Percentiles rank a stretch among this genome's conserved stretches.
phyloP scores from a whole-genome alignment of 2,329 filamentous ascomycete genomes.

The Elsinoe ampelina region DNA sequence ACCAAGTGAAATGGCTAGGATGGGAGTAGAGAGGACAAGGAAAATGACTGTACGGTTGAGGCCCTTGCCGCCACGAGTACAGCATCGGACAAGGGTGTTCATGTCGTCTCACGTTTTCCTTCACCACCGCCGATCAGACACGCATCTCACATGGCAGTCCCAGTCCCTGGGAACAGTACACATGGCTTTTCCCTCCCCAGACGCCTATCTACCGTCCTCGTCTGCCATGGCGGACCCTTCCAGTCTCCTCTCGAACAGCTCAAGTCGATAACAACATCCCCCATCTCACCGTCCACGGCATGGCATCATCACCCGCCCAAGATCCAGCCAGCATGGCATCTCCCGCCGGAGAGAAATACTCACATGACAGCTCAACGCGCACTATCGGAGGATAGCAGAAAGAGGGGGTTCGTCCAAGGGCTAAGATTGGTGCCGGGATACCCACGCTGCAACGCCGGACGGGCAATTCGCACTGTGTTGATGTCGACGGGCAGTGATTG shows the following conservation, averaged over 20 bases:
- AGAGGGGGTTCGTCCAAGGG: no score
- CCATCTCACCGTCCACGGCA: not conserved
- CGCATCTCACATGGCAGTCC: not conserved
- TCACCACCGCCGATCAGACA: not conserved
- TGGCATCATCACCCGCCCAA: not conserved
- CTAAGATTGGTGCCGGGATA: no score
- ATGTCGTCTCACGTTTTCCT: not conserved
- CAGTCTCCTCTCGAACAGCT: no score
- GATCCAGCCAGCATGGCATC: not conserved
- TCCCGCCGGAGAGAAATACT: not conserved
- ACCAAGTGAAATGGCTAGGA: no score
- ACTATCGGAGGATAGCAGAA: slow-evolving; percentile 9
- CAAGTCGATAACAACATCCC: not conserved
- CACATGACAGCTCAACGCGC: not conserved
- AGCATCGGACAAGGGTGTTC: no score
- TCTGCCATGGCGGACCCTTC: not conserved
- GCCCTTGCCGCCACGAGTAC: not conserved
- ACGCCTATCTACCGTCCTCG: not conserved
- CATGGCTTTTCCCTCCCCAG: not conserved
- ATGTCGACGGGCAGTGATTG: not conserved
- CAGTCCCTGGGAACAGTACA: not conserved
- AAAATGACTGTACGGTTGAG: not conserved
- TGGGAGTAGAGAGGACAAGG: not conserved
- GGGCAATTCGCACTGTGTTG: no score
- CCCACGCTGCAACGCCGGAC: no score